These are phyloP conservation scores for Oenanthe sinensis DNA, from an alignment of 129 eudicot genomes.

Conservation along the genomic window DNA sequence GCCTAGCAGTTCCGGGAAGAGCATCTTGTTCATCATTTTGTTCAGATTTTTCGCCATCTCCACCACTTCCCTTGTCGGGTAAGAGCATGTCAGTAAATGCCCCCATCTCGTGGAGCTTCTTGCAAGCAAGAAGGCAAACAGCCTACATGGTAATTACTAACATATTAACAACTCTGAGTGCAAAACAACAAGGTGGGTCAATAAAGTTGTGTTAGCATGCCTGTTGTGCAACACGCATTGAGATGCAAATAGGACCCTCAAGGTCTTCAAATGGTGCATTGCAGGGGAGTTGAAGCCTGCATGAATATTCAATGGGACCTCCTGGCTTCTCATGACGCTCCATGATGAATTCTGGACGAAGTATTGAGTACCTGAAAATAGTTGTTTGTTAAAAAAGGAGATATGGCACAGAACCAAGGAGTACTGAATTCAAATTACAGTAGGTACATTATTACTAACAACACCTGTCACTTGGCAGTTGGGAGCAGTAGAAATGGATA, in stretches of 20 bases:
- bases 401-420: background rate
- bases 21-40: conserved; percentile 82
- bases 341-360: conserved; percentile 95
- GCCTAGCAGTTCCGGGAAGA: conserved; percentile 97
- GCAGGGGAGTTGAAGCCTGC: conserved; percentile 99
- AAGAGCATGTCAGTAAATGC: conserved; percentile 99
- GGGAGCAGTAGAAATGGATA: conserved; percentile 94
- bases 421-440: background rate
- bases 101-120: conserved; percentile 99
- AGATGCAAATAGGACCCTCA: conserved; percentile 93
- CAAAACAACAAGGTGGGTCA: conserved; percentile 3
- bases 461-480: conserved; percentile 96
- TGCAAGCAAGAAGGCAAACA: conserved; percentile 97
- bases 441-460: background rate
- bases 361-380: conserved; percentile 73
- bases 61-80: conserved; percentile 97
- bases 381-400: background rate
- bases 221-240: conserved; percentile 99
- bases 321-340: conserved; percentile 89
- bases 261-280: conserved; percentile 95
- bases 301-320: conserved; percentile 72
- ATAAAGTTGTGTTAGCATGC: conserved; percentile 28
- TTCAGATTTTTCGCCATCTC: conserved; percentile 62
- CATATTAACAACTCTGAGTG: conserved; percentile 3
- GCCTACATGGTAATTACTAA: conserved; percentile 45